These are phyloP conservation scores for Globisporangium perplexum DNA, from an alignment of 352 stramenopile species.

Conservation along the genomic window DNA sequence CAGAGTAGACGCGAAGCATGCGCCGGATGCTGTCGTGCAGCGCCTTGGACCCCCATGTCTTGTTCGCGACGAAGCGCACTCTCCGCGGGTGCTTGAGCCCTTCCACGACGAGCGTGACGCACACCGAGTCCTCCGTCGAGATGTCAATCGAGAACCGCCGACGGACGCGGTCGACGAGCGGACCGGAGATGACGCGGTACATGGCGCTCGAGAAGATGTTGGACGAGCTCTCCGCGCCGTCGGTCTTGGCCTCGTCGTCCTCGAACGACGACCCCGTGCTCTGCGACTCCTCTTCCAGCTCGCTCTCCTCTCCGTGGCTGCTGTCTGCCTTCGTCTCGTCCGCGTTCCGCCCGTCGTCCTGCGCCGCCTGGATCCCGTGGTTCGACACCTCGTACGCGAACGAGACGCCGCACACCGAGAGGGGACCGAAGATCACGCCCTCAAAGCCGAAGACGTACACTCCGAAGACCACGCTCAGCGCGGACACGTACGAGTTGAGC, in stretches of 20 bases:
- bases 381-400: slow-evolving; percentile 86
- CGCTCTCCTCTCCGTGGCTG: slow-evolving; percentile 33
- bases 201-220: slow-evolving; percentile 83
- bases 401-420: slow-evolving; percentile 78
- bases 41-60: slow-evolving; percentile 45
- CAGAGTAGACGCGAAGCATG: slow-evolving; percentile 69
- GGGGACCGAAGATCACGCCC: slow-evolving; percentile 81
- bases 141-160: slow-evolving; percentile 76
- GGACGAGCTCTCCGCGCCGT: slow-evolving; percentile 22
- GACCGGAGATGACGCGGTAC: slow-evolving; percentile 77
- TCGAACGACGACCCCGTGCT: slow-evolving; percentile 38
- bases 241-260: slow-evolving; percentile 21
- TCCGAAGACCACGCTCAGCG: slow-evolving; percentile 80
- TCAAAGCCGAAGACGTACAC: slow-evolving; percentile 87
- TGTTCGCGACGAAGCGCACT: slow-evolving; percentile 75
- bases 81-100: slow-evolving; percentile 48
- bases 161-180: slow-evolving; percentile 69
- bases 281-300: slow-evolving; percentile 46
- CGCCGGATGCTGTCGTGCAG: slow-evolving; percentile 59
- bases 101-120: slow-evolving; percentile 63
- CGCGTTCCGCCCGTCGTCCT: slow-evolving; percentile 43
- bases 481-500: slow-evolving; percentile 83
- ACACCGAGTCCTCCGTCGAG: slow-evolving; percentile 65
- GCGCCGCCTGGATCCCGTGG: slow-evolving; percentile 80
- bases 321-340: slow-evolving; percentile 28